Evolutionary conservation across 2,329 filamentous ascomycete genomes (phyloP), one percentile per base, ranked within the genome.

Genomic region (Colletotrichum cordylinicola): DNA sequence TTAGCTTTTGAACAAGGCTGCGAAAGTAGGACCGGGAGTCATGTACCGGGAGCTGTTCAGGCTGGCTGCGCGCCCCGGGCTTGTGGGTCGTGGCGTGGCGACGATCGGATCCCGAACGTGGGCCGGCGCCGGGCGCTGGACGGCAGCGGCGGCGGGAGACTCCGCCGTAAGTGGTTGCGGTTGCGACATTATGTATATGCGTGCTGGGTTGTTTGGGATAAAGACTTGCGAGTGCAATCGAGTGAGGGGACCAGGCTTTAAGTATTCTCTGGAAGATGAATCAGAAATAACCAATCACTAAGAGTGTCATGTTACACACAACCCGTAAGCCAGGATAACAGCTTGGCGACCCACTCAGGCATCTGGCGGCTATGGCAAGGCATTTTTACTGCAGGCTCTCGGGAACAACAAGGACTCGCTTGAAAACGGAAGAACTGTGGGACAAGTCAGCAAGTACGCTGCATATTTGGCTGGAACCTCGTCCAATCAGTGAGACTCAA

Each of bases 261-360:
- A 43, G 39, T 3, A n/a, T 43, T 2, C 9, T 9, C 18, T 3
- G 0, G 18, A 43, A 43, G 9, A 43, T 43, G 0, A 43, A 12
- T 43, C 18, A n/a, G 39, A n/a, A n/a, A 43, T 43, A 43, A 18
- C 39, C 39, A n/a, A n/a, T 43, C 8, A n/a, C 9, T n/a, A 43
- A n/a, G 39, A n/a, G 39, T 8, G 18, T 43, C 18, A 6, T 10
- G 39, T 43, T 0, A 43, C 39, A 39, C 16, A 3, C 18, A 43
- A 0, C 8, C 37, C 18, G 9, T 43, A 10, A n/a, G 39, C 39
- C 18, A n/a, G 39, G 39, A 43, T 3, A 43, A 10, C 39, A 43
- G 39, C 9, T 43, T 4, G n/a, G 8, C 16, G 18, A n/a, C 9
- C 39, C 39, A 43, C 39, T 12, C 39, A 10, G 39, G 4, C 39